phyloP scores from a whole-genome alignment of 2,329 filamentous ascomycete genomes.

The Ophiostoma quercus region DNA sequence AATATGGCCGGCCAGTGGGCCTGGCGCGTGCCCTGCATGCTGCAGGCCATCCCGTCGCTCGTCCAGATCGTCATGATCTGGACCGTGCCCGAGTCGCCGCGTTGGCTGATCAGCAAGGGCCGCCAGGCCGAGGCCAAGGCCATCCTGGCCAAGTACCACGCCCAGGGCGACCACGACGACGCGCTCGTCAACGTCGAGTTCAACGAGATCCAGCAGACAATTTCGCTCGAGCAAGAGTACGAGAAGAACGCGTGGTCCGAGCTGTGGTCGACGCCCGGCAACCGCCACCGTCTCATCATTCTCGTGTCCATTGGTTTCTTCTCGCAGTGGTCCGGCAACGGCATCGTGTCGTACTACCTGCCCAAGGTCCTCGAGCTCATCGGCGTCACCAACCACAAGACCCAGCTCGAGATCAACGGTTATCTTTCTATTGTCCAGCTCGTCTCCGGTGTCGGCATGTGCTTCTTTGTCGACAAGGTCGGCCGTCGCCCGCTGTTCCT shows the following conservation, averaged over 20 bases:
- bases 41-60: conserved; percentile 35
- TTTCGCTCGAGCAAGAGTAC: conserved; percentile 35
- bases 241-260: conserved; percentile 22
- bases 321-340: conserved; percentile 27
- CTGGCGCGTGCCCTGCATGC: conserved; percentile 40
- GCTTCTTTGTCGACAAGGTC: conserved; percentile 24
- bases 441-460: conserved; percentile 32
- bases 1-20: conserved; percentile 32
- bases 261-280: conserved; percentile 25
- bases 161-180: conserved; percentile 20
- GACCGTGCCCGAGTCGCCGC: conserved; percentile 25
- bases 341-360: conserved; percentile 36
- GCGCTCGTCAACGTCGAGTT: conserved; percentile 26
- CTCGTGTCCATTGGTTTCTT: conserved; percentile 24
- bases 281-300: conserved; percentile 26
- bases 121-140: conserved; percentile 37
- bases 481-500: conserved; percentile 31
- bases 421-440: conserved; percentile 34
- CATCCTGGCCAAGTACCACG: conserved; percentile 32
- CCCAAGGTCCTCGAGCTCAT: conserved; percentile 33
- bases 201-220: conserved; percentile 30
- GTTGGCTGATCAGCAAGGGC: conserved; percentile 23
- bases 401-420: conserved; percentile 29
- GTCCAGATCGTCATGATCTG: conserved; percentile 23
- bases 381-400: conserved; percentile 31